Base-by-base conservation (phyloP, 2,329 filamentous ascomycete genomes). In the Hypoxylon sp. region DNA sequence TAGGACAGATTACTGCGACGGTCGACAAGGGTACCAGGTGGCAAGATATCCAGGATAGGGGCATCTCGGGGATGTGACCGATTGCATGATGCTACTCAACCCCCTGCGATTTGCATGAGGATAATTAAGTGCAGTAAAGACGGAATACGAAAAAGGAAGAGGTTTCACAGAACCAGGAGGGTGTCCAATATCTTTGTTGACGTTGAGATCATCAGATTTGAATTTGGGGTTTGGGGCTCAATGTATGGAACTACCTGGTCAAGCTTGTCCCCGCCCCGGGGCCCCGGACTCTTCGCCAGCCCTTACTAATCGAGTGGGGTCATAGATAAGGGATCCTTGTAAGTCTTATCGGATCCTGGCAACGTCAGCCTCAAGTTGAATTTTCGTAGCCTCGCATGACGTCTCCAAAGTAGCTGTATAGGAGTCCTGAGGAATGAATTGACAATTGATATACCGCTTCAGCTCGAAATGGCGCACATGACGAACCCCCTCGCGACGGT, bases 401-500 rank as follows among this genome's bases (percentile, higher is more conserved):
- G 61, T 68, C 58, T 60, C 21, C 25, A n/a, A 41, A 23, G 19
- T 23, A 46, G 11, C 21, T 13, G 9, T 23, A n/a, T n/a, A 17
- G 11, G 6, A 7, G 30, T 17, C 2, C 25, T 2, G 17, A 9
- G 5, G 17, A 10, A 10, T 13, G 21, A 23, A 30, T 46, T 34
- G 23, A 19, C 6, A 21, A 55, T 38, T 38, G 34, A 17, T 6
- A 21, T 19, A 30, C 28, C 21, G 1, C 17, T 7, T 11, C 19
- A 25, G 57, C n/a, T 28, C 9, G 7, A 21, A 21, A 90, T 90
- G 87, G 80, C 86, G 30, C 86, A 88, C 73, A 85, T 94, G 73
- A 84, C 86, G 5, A 94, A 95, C 69, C 88, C 91, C 21, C 84
- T 95, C 52, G 91, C 90, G 14, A 91, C 91, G 30, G 82, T 89